Percentiles rank a stretch among this genome's conserved stretches.
Evolutionary conservation across 2,329 filamentous ascomycete species (phyloP).

Genomic region (Neofusicoccum ribis): DNA sequence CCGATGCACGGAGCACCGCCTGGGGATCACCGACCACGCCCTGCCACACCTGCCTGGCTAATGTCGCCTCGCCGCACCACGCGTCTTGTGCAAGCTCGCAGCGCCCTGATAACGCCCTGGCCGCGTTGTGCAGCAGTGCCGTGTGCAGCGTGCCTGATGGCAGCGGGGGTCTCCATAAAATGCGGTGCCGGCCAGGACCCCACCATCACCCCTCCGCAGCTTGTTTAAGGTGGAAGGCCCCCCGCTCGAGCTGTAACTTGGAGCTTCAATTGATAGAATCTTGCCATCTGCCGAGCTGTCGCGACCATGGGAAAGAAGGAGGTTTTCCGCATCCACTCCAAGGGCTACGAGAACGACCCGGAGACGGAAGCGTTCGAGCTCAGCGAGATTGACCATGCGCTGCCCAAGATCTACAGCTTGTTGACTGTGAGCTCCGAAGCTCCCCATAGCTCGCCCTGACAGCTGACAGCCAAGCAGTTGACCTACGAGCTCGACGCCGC

Average conservation of each 20-base stretch:
- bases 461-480: neutral
- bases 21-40: neutral
- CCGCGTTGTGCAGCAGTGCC: neutral
- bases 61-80: neutral
- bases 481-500: slow-evolving; percentile 26
- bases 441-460: neutral
- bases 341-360: neutral
- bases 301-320: neutral
- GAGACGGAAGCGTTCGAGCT: slow-evolving; percentile 1
- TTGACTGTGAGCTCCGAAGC: neutral
- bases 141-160: neutral
- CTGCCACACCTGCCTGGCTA: neutral
- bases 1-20: neutral
- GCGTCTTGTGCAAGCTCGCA: neutral
- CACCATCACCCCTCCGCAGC: neutral
- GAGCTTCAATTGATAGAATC: neutral
- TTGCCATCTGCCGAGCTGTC: neutral
- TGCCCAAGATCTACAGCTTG: slow-evolving; percentile 11
- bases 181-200: neutral
- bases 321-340: neutral
- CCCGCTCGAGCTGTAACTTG: neutral
- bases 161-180: neutral
- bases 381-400: slow-evolving; percentile 4
- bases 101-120: too few species aligned
- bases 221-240: neutral